Evolutionary conservation across 164 flowering plant species (phyloP), one percentile per base, ranked within the genome.

Genomic region (Piper longum): DNA sequence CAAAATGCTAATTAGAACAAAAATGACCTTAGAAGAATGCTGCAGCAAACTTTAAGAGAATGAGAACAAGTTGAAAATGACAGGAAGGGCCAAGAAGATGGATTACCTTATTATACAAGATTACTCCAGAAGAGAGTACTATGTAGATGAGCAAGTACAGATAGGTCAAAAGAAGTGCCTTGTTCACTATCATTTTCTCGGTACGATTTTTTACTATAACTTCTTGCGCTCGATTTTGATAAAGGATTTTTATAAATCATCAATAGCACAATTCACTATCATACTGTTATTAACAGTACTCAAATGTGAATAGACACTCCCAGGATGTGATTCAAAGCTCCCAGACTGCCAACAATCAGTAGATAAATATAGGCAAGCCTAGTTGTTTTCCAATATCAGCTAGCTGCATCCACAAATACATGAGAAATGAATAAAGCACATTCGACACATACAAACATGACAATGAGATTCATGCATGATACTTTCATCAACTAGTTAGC

Each of bases 111-210:
- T 89, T 89, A 72, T 87, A 89, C 78, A 89, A 72, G 45, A 89
- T 89, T 64, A 89, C 97, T 67, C 87, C 97, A 2, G 97, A 87
- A 2, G 97, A 89, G 43, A 89, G 88, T 70, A 84, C 42, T 70
- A 89, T 79, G 82, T 89, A 89, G 65, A 85, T 77, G 12, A 89
- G 70, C n/a, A 89, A 79, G 75, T 87, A 89, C 18, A 89, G 61
- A 72, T 89, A 89, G 60, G 97, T 89, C 56, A 87, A 64, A 45
- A 89, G 26, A 61, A 82, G 86, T 39, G 86, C 71, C 69, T 76
- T 89, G 72, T 71, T 80, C 59, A 86, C 79, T 91, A 85, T 81
- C 62, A 61, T 81, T 69, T 67, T 69, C 52, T 9, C 52, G 3
- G 8, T 14, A 2, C 11, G 14, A 48, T 9, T 48, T 48, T 48